Conservation (phyloP, 257 asterid genomes). For the Henckelia pumila region DNA sequence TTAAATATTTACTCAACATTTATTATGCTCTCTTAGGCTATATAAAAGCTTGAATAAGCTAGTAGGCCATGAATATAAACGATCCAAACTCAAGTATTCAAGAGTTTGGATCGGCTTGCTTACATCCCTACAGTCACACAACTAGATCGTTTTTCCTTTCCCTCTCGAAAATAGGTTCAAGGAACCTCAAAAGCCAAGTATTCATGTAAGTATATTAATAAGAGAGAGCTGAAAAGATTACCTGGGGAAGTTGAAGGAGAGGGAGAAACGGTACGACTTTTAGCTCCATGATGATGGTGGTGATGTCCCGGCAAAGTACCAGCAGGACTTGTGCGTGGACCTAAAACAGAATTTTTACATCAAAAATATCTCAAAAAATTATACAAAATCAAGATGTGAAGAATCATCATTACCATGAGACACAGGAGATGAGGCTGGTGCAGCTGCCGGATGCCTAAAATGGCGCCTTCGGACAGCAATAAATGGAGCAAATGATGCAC, state of each 20-base stretch:
- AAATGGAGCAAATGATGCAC: conserved; percentile 42
- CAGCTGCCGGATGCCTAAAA: conserved; percentile 41
- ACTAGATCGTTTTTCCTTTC: conserved; percentile 2
- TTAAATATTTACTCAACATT: too few relatives aligned
- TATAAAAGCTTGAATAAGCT: too few relatives aligned
- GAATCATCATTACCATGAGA: conserved; percentile 49
- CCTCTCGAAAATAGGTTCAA: neutral
- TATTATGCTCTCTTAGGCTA: too few relatives aligned
- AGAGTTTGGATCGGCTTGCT: too few relatives aligned
- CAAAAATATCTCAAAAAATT: conserved; percentile 17
- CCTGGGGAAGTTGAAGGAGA: conserved; percentile 71
- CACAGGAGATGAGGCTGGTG: conserved; percentile 56
- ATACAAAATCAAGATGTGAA: conserved; percentile 7
- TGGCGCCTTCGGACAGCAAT: conserved; percentile 34
- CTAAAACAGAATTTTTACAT: conserved; percentile 41
- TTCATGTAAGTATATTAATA: neutral
- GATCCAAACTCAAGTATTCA: too few relatives aligned
- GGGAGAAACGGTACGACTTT: conserved; percentile 57
- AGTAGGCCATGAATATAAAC: too few relatives aligned
- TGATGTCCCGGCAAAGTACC: conserved; percentile 41
- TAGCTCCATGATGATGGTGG: conserved; percentile 42
- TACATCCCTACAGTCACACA: too few relatives aligned
- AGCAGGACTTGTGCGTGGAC: conserved; percentile 47
- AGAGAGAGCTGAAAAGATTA: conserved; percentile 31
- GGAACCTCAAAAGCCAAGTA: neutral